Conservation (phyloP, 371 early-diverging fungal species). For the Blyttiomyces sp. region DNA sequence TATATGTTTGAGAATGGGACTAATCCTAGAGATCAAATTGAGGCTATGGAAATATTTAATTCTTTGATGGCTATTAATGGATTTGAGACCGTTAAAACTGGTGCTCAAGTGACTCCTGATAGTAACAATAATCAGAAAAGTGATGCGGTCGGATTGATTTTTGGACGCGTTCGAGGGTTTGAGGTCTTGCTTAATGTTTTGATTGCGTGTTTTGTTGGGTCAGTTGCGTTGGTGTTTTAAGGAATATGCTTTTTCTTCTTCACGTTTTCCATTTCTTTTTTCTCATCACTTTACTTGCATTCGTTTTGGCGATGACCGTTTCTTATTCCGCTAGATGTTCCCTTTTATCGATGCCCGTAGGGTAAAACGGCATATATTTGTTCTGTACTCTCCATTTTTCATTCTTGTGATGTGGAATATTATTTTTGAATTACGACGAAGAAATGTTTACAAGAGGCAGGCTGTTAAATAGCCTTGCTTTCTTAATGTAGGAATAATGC, state of each 20-base stretch:
- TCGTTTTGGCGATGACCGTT: neutral
- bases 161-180: neutral
- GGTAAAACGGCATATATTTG: too few relatives aligned
- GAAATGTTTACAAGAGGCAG: too few relatives aligned
- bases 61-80: neutral
- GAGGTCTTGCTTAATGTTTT: neutral
- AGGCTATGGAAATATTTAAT: neutral
- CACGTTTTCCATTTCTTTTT: neutral
- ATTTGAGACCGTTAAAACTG: neutral
- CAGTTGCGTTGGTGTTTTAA: neutral
- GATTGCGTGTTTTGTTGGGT: neutral
- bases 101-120: neutral
- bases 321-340: neutral
- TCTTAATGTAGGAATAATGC: too few relatives aligned
- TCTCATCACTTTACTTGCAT: neutral
- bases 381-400: neutral
- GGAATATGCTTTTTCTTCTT: neutral
- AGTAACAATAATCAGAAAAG: neutral
- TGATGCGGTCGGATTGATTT: neutral
- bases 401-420: neutral
- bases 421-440: neutral
- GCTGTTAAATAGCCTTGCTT: too few relatives aligned
- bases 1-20: neutral
- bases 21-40: neutral
- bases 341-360: too few relatives aligned